Base-by-base conservation (phyloP, 257 asterid genomes). In the Plantago elongata region DNA sequence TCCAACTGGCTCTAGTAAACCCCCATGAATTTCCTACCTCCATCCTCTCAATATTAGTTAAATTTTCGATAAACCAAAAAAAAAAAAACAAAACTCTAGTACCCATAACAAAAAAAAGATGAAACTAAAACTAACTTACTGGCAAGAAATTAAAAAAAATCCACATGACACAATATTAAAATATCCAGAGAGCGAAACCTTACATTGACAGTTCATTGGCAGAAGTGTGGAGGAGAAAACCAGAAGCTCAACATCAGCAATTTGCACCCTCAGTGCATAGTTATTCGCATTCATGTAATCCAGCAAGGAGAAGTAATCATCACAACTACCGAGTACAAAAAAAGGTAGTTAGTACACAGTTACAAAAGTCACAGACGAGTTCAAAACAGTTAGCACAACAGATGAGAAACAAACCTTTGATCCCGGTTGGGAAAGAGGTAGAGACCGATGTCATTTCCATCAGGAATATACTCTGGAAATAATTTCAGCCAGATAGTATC, bases 151-250 rank as follows among this genome's bases (percentile, higher is more conserved):
- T n/a, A n/a, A n/a, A 34, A 7, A 48, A 48, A 22, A 16, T 43
- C 52, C 18, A 29, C 34, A 22, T 9, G 18, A 57, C 46, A 40
- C 29, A 44, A 63, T 38, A 63, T 9, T 9, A 54, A 42, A 43
- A 14, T 9, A 50, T 16, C 54, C 61, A 63, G 43, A 47, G 67
- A 13, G 16, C 45, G 14, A 38, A 63, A 60, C 45, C 84, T 76
- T 58, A 87, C 95, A 45, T 71, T 80, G 95, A 72, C 82, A 71
- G 71, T 83, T 74, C 34, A 27, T 43, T 11, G 63, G 68, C 68
- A 90, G 69, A 62, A 73, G 71, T 58, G 74, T 75, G 51, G 97
- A 90, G 63, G 87, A 48, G 62, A 87, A 77, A 45, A 90, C 73
- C 68, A 90, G 66, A 72, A 87, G 79, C 77, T 87, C 95, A 12